phyloP scores from a whole-genome alignment of 116 monocot species.

The Iris pallida region DNA sequence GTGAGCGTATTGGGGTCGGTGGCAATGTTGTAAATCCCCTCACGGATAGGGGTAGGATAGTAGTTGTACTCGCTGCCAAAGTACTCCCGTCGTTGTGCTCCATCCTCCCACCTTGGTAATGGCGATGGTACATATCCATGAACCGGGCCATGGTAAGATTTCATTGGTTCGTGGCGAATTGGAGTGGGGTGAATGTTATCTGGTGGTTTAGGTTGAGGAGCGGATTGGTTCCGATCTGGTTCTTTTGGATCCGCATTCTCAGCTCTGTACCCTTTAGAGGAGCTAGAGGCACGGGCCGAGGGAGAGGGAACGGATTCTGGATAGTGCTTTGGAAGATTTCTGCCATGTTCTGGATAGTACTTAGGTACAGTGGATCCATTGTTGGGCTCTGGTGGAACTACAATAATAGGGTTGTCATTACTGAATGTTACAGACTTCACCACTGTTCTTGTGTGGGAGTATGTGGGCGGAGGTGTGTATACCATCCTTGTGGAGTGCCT shows the following conservation, averaged over 20 bases:
- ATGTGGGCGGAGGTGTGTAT: constrained; percentile 19
- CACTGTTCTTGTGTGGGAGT: constrained; percentile 3
- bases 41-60: constrained; percentile 73
- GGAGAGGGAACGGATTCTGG: neutral
- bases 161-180: neutral
- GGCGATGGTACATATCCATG: constrained; percentile 53
- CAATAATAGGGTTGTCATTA: constrained; percentile 24
- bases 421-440: constrained; percentile 43
- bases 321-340: neutral
- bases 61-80: constrained; percentile 55
- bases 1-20: constrained; percentile 60
- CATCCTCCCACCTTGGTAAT: constrained; percentile 37
- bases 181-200: neutral
- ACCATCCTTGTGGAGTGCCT: neutral
- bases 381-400: constrained; percentile 15
- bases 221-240: neutral
- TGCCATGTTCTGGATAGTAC: neutral
- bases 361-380: neutral
- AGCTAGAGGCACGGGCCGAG: neutral
- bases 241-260: neutral
- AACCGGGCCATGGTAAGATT: constrained; percentile 4
- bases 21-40: constrained; percentile 65
- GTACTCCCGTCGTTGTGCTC: constrained; percentile 38
- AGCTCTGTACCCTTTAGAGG: neutral
- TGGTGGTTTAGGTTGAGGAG: neutral